Base-by-base conservation (phyloP, 2,329 filamentous ascomycete species). In the Teratosphaeriaceae sp. region DNA sequence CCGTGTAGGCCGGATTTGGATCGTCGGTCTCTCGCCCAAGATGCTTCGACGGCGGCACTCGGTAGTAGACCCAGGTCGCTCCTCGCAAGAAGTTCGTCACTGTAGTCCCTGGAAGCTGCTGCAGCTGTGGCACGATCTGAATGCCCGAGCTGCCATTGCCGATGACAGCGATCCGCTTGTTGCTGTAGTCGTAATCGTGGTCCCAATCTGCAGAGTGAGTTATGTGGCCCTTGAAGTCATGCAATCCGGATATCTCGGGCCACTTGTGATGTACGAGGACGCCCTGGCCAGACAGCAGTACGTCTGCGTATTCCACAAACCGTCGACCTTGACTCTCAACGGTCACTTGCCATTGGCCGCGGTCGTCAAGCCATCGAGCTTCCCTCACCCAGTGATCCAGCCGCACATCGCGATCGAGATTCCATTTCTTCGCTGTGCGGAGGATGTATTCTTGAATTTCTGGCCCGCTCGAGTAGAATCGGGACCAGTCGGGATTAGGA, bases 381-480 rank as follows among this genome's bases (percentile, higher is more conserved):
- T 57, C 57, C 2, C 60, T 53, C 1, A 70, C 66, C 5, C 56
- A 56, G 23, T 64, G 60, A n/a, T 61, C 57, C 24, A 67, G 53
- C 20, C 62, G 58, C 6, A 70, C 47, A 29, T 65, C 56, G 8
- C 60, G 52, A 37, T 65, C 63, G 1, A 69, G 57, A 16, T 60
- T 55, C 44, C 64, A 64, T 47, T 69, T 68, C 23, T 52, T 59
- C 2, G 62, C 64, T 6, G 58, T 60, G 2, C 50, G 44, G 37
- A 65, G 53, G 55, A 68, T 64, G 43, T 71, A 71, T 5, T 63
- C 57, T 12, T 59, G 55, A 16, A 71, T 70, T 45, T 69, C 67
- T 2, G 53, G 46, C 2, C 66, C 66, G 8, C 52, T 53, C 8
- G 63, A 61, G 38, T 65, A 70, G 24, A 66, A 65, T 5, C 45